Base-by-base conservation (phyloP, 768 basidiomycete genomes). In the Vararia minispora region DNA sequence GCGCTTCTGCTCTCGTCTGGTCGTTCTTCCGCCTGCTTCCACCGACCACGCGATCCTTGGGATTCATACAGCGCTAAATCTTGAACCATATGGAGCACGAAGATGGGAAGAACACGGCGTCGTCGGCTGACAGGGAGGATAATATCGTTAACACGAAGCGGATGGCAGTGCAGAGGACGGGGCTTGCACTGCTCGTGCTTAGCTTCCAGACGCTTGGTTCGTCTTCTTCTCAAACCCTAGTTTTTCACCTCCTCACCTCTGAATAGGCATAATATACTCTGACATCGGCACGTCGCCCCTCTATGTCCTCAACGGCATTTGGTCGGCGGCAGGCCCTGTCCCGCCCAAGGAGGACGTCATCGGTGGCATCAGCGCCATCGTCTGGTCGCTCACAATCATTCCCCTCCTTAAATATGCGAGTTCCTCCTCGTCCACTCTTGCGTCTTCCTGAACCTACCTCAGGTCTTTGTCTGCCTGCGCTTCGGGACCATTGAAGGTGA, bases 221-320 rank as follows among this genome's bases (percentile, higher is more conserved):
- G 32, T n/a, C 11, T 25, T 27, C 10, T 6, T 16, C n/a, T 6
- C 23, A 7, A 23, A 9, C 9, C 18, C 3, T 6, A 5, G 14
- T 25, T 16, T 16, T 26, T 33, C 3, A n/a, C 22, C 13, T 18
- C 17, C 37, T 21, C 6, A 13, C 14, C 14, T 2, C 17, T 47
- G 21, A 43, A 36, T 43, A 53, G 65, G 66, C 1, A 61, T 63
- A 31, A 62, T 69, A 25, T 66, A 61, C 46, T 59, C 57, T 16
- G 68, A 69, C 41, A 64, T 64, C 35, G 67, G 77, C 5, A 79
- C 77, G 0, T 75, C 72, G 0, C 76, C 78, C 1, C 53, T 79
- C 11, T 81, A 81, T 53, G 70, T 74, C 3, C 52, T 80, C 21
- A 79, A 78, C 48, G 76, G 76, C 7, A 69, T 81, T 11, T 81